A percentile compares a stretch with the other conserved stretches of the same genome.
Conservation (phyloP, 2,329 filamentous ascomycete genomes). For the Penicillium glabrum region DNA sequence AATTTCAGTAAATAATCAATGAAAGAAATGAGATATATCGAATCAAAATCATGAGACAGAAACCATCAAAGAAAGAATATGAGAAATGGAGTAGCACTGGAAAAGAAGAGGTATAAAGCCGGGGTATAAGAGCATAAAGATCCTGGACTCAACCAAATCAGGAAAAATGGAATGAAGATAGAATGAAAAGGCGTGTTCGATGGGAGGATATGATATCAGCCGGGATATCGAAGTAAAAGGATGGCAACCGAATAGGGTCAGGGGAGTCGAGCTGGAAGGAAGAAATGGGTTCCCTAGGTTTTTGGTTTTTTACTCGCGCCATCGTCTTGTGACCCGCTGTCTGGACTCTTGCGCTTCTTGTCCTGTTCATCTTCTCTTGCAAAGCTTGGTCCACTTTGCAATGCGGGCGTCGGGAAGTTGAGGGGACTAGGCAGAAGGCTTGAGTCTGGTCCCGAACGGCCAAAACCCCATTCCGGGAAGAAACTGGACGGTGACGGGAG, state of each 20-base stretch:
- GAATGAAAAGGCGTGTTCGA: not conserved
- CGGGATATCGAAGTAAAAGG: not conserved
- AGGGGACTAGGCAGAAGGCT: constrained; percentile 90
- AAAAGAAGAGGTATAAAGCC: constrained; percentile 13
- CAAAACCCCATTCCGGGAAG: constrained; percentile 86
- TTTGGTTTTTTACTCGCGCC: constrained; percentile 41
- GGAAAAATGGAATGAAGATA: constrained; percentile 5
- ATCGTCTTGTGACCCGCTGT: constrained; percentile 34
- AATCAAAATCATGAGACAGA: not conserved
- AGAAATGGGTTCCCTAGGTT: constrained; percentile 17
- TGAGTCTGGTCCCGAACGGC: constrained; percentile 61
- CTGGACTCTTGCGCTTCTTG: constrained; percentile 46
- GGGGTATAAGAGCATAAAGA: constrained; percentile 23
- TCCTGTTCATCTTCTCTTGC: constrained; percentile 44
- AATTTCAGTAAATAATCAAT: constrained; percentile 6
- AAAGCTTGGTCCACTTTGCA: constrained; percentile 42
- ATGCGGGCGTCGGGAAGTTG: constrained; percentile 80
- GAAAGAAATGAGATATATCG: constrained; percentile 3
- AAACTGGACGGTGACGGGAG: constrained; percentile 89
- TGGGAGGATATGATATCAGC: not conserved
- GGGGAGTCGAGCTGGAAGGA: not conserved
- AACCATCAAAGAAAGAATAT: constrained; percentile 5
- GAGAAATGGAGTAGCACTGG: constrained; percentile 2
- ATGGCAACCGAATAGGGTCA: not conserved
- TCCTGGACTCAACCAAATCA: constrained; percentile 16